These are phyloP conservation scores for Kazachstania psychrophila DNA, from an alignment of 805 yeast genomes.

Conservation along the genomic window DNA sequence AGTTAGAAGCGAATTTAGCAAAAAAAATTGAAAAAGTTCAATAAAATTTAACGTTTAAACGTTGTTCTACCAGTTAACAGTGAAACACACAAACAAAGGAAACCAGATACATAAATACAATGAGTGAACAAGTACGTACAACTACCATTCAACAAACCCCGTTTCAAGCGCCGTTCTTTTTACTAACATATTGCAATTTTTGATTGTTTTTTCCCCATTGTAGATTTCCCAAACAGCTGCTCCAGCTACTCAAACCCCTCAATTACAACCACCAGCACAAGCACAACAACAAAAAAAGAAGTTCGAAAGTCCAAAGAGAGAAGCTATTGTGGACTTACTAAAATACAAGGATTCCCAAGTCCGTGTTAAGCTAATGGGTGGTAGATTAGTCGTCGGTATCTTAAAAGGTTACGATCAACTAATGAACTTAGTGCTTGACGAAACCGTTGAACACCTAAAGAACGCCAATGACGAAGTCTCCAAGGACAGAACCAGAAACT, in stretches of 20 bases:
- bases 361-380: slow-evolving; percentile 75
- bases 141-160: too few relatives aligned
- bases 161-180: too few relatives aligned
- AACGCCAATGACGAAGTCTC: slow-evolving; percentile 66
- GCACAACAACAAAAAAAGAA: slow-evolving; percentile 24
- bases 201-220: too few relatives aligned
- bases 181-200: background rate
- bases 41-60: background rate
- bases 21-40: background rate
- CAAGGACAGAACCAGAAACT: slow-evolving; percentile 49
- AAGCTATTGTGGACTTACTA: slow-evolving; percentile 74
- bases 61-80: too few relatives aligned
- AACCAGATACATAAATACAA: background rate
- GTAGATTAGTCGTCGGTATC: slow-evolving; percentile 71
- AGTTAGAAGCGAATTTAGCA: background rate
- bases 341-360: slow-evolving; percentile 66
- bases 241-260: too few relatives aligned
- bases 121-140: slow-evolving; percentile 8
- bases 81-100: too few relatives aligned
- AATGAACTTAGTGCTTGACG: slow-evolving; percentile 69
- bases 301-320: slow-evolving; percentile 76
- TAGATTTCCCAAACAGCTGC: too few relatives aligned
- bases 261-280: background rate
- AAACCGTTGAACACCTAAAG: slow-evolving; percentile 49
- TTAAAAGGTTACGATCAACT: slow-evolving; percentile 78